Evolutionary conservation across 2,329 filamentous ascomycete genomes (phyloP).

Genomic region (Didymella segeticola): DNA sequence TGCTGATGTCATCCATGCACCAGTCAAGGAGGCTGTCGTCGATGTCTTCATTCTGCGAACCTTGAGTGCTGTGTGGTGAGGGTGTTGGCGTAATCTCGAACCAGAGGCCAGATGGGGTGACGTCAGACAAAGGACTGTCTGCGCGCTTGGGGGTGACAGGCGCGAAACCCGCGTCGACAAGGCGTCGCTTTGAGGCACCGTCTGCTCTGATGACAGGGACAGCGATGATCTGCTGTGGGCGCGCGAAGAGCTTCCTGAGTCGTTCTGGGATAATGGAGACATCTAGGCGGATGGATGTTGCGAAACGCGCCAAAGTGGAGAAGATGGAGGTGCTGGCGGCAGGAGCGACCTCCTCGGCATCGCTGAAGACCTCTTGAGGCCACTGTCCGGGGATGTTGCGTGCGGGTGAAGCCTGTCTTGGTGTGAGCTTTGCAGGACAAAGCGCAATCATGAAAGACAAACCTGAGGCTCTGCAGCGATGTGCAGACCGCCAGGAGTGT

Average conservation of each 20-base stretch:
- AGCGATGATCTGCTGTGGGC: slow-evolving; percentile 28
- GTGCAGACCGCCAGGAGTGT: slow-evolving; percentile 18
- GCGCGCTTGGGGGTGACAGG: slow-evolving; percentile 19
- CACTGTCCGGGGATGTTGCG: slow-evolving; percentile 25
- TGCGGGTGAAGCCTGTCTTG: slow-evolving; percentile 17
- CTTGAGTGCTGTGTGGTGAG: neutral
- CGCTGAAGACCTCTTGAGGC: slow-evolving; percentile 11
- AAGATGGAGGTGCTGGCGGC: slow-evolving; percentile 14
- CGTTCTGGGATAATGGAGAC: slow-evolving; percentile 22
- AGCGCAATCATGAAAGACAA: slow-evolving; percentile 17
- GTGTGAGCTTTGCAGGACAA: slow-evolving; percentile 22
- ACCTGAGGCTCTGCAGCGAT: slow-evolving; percentile 29
- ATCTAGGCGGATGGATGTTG: slow-evolving; percentile 15
- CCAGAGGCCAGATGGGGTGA: neutral
- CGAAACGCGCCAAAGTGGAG: slow-evolving; percentile 24
- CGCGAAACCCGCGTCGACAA: slow-evolving; percentile 33
- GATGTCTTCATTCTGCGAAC: slow-evolving; percentile 2
- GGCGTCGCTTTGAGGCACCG: slow-evolving; percentile 40
- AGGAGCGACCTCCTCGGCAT: neutral
- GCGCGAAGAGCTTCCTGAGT: slow-evolving; percentile 19
- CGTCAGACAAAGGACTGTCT: neutral
- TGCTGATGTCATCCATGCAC: slow-evolving; percentile 24
- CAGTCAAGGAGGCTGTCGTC: slow-evolving; percentile 25
- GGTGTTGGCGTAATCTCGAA: neutral
- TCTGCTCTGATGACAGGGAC: slow-evolving; percentile 27